phyloP scores from a whole-genome alignment of 1,284 basidiomycete genomes.

The Cronartium quercuum region DNA sequence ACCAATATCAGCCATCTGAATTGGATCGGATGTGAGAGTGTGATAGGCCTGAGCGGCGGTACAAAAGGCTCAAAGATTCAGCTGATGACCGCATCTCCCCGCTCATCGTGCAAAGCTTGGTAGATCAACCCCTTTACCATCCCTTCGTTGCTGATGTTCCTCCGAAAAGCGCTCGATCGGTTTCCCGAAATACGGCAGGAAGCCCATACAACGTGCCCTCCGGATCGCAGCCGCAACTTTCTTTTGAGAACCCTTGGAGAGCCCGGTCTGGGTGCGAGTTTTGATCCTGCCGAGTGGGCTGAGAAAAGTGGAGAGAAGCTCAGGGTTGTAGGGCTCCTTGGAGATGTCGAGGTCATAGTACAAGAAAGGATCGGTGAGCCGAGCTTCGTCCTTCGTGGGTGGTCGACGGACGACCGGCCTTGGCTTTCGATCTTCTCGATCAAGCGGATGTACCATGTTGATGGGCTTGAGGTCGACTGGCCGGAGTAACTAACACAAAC shows the following conservation, averaged over 20 bases:
- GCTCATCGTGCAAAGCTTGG: constrained; percentile 29
- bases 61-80: no score
- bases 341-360: constrained; percentile 49
- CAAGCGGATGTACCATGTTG: constrained; percentile 32
- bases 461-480: constrained; percentile 29
- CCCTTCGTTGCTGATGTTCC: constrained; percentile 21
- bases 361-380: constrained; percentile 56
- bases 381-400: constrained; percentile 4
- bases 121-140: constrained; percentile 34
- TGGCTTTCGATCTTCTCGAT: constrained; percentile 24
- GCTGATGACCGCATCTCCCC: no score
- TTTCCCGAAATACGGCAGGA: constrained; percentile 57
- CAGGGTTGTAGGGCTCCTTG: constrained; percentile 61
- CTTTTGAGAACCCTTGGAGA: constrained; percentile 77
- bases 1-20: no score
- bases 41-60: no score
- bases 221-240: constrained; percentile 78
- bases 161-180: constrained; percentile 18
- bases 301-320: constrained; percentile 63
- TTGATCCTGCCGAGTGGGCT: constrained; percentile 80
- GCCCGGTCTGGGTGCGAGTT: constrained; percentile 61
- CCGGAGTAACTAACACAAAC: constrained; percentile 9
- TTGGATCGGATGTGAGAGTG: no score
- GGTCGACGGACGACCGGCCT: constrained; percentile 15
- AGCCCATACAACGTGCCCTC: constrained; percentile 84